Evolutionary conservation across 2,329 filamentous ascomycete species (phyloP).

Genomic region (Fusarium pilosicola): DNA sequence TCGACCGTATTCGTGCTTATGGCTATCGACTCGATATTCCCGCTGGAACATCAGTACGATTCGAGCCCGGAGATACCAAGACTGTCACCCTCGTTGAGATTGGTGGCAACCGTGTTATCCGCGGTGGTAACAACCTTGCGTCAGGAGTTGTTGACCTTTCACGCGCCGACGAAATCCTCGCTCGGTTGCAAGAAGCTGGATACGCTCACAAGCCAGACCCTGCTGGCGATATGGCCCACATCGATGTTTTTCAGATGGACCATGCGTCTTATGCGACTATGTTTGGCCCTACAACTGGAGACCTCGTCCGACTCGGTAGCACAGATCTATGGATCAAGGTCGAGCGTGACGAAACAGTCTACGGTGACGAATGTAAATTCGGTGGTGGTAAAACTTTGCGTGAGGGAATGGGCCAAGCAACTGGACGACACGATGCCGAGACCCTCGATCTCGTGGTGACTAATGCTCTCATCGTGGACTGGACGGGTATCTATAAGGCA

Average conservation of each 20-base stretch:
- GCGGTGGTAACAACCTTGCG: slow-evolving; percentile 84
- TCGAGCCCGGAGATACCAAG: slow-evolving; percentile 92
- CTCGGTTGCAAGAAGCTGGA: slow-evolving; percentile 73
- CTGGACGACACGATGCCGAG: slow-evolving; percentile 76
- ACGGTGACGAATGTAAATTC: slow-evolving; percentile 95
- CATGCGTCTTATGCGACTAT: slow-evolving; percentile 83
- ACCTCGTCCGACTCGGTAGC: slow-evolving; percentile 81
- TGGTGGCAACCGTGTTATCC: slow-evolving; percentile 80
- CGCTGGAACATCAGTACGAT: slow-evolving; percentile 90
- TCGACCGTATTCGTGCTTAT: slow-evolving; percentile 84
- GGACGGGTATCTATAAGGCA: slow-evolving; percentile 93
- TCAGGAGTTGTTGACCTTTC: slow-evolving; percentile 74
- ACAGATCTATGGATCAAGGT: slow-evolving; percentile 93
- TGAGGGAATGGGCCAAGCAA: slow-evolving; percentile 95
- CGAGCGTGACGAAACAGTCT: slow-evolving; percentile 83
- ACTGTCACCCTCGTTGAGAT: slow-evolving; percentile 93
- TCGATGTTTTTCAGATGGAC: slow-evolving; percentile 76
- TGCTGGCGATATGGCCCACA: slow-evolving; percentile 59
- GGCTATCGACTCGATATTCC: slow-evolving; percentile 90
- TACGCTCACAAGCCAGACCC: slow-evolving; percentile 83
- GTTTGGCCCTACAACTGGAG: slow-evolving; percentile 93
- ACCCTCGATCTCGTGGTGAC: slow-evolving; percentile 86
- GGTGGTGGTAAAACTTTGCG: slow-evolving; percentile 93
- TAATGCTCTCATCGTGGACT: slow-evolving; percentile 91
- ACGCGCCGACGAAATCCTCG: slow-evolving; percentile 72